Conservation (phyloP, 805 yeast species). For the Saccharomycopsis schoenii region DNA sequence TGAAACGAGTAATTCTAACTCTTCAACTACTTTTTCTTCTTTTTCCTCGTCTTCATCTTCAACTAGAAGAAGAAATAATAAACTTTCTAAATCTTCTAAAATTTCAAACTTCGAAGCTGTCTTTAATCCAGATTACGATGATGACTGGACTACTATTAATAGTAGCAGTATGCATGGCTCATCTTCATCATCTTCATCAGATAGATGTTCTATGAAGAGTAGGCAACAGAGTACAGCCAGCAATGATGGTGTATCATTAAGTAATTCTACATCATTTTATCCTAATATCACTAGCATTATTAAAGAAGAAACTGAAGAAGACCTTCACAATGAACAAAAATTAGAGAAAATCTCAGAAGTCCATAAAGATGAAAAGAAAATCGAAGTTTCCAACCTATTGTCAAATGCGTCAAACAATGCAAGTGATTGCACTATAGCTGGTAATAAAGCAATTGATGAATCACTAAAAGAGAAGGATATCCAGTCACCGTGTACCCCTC, state of each 20-base stretch:
- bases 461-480: background rate
- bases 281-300: background rate
- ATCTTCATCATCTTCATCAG: background rate
- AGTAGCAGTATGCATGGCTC: background rate
- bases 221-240: background rate
- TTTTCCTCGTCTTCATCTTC: background rate
- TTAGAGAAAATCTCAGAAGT: background rate
- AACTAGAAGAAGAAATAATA: conserved; percentile 2
- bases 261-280: background rate
- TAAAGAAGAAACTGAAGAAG: background rate
- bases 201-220: background rate
- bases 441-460: background rate
- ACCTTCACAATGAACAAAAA: background rate
- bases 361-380: background rate
- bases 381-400: background rate
- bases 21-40: background rate
- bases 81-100: conserved; percentile 11
- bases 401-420: background rate
- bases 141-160: conserved; percentile 16
- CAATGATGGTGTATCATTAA: background rate
- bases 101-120: conserved; percentile 8
- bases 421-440: background rate
- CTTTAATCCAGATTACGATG: conserved; percentile 8
- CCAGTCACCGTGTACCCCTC: background rate
- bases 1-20: background rate